These are phyloP conservation scores for Claviceps sp. DNA, from an alignment of 2,329 filamentous ascomycete genomes.

Conservation along the genomic window DNA sequence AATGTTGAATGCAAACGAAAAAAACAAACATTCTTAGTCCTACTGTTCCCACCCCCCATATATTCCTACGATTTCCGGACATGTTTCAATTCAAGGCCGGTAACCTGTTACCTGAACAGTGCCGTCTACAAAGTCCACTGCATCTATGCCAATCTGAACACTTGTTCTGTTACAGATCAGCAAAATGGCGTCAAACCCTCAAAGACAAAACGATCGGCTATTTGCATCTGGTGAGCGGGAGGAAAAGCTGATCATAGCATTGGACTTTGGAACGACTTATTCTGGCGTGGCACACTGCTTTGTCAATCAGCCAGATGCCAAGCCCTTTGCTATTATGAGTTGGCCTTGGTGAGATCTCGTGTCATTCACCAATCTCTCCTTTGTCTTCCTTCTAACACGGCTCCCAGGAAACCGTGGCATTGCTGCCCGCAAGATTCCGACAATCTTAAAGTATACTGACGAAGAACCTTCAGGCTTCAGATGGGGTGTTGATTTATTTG, in stretches of 20 bases:
- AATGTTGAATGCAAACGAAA: too few relatives aligned
- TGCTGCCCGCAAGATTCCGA: conserved; percentile 22
- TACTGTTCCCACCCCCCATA: too few relatives aligned
- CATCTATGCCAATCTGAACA: too few relatives aligned
- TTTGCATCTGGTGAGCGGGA: background rate
- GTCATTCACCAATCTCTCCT: conserved; percentile 15
- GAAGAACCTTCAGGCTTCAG: conserved; percentile 28
- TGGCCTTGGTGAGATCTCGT: conserved; percentile 9
- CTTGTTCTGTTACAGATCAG: background rate
- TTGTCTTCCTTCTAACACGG: conserved; percentile 21
- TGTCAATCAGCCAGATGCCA: conserved; percentile 5
- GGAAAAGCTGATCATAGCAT: conserved; percentile 32
- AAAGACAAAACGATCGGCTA: background rate
- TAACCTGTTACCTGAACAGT: too few relatives aligned
- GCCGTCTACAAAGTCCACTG: too few relatives aligned
- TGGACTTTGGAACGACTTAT: conserved; percentile 44
- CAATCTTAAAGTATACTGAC: conserved; percentile 7
- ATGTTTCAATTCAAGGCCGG: too few relatives aligned
- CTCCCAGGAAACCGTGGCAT: conserved; percentile 21
- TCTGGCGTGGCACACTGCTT: conserved; percentile 34
- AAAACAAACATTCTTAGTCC: too few relatives aligned
- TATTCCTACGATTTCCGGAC: too few relatives aligned
- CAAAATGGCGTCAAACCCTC: background rate
- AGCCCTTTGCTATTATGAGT: conserved; percentile 19
- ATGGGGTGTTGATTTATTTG: conserved; percentile 7